Conservation (phyloP, 208 protist genomes). For the Acanthamoeba healyi region DNA sequence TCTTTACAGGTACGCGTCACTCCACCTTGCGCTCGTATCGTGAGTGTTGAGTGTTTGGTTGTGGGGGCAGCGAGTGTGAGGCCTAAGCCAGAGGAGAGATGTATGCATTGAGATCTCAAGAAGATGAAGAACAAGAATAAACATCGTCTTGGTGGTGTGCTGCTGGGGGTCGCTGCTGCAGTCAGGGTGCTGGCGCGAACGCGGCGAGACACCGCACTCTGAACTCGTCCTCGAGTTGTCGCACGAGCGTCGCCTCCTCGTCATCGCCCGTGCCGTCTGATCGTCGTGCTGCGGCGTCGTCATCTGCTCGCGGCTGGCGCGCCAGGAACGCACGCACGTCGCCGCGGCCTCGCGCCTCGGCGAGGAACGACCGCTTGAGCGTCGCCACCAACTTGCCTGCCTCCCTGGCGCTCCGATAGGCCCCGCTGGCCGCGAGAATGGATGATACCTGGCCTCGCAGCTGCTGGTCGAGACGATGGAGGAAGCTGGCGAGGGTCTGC, state of each 20-base stretch:
- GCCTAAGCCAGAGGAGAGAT: too few relatives aligned
- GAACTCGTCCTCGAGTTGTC: not conserved
- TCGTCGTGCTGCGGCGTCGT: not conserved
- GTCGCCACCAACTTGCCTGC: not conserved
- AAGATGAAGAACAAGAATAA: too few relatives aligned
- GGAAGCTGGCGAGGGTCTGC: not conserved
- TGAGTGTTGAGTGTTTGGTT: too few relatives aligned
- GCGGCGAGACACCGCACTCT: not conserved
- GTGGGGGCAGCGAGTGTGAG: too few relatives aligned
- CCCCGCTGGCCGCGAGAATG: not conserved
- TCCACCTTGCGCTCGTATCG: too few relatives aligned
- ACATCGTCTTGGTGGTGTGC: not conserved
- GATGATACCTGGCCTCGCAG: not conserved
- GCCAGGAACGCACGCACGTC: not conserved
- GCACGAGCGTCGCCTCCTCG: not conserved
- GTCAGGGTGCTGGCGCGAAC: not conserved
- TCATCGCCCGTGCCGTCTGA: not conserved
- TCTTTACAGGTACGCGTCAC: too few relatives aligned
- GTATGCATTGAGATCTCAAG: too few relatives aligned
- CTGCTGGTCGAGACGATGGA: constrained; percentile 46
- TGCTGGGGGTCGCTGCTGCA: not conserved
- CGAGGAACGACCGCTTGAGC: not conserved
- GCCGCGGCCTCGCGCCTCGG: not conserved
- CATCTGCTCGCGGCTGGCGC: not conserved
- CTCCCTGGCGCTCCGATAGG: not conserved